Conservation (phyloP, 768 basidiomycete genomes). For the Tephrocybe sp. region DNA sequence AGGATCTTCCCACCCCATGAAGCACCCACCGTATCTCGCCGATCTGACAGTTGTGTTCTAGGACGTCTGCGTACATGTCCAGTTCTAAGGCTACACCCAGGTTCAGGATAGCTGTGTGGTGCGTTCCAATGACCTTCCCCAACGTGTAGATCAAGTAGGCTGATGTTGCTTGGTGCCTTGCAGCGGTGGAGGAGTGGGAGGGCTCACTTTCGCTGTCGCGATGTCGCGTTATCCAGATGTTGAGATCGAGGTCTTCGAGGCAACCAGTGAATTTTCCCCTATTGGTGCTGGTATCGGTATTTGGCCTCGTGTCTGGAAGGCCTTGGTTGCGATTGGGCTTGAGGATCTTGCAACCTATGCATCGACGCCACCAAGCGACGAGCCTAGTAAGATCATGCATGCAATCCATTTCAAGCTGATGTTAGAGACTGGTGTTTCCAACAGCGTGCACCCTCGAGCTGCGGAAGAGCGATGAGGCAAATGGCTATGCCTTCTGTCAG, state of each 20-base stretch:
- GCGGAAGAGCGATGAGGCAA: slow-evolving; percentile 31
- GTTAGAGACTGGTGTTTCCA: no score
- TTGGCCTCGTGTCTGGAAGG: slow-evolving; percentile 35
- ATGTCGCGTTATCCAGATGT: slow-evolving; percentile 13
- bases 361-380: slow-evolving; percentile 17
- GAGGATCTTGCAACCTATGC: slow-evolving; percentile 25
- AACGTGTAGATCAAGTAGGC: not conserved
- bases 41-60: no score
- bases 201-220: slow-evolving; percentile 19
- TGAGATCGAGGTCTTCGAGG: slow-evolving; percentile 17
- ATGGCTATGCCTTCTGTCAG: slow-evolving; percentile 25
- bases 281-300: slow-evolving; percentile 21
- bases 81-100: slow-evolving; percentile 1
- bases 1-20: no score
- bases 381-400: slow-evolving; percentile 16
- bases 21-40: no score
- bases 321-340: slow-evolving; percentile 38
- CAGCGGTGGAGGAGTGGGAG: slow-evolving; percentile 20
- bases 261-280: slow-evolving; percentile 14
- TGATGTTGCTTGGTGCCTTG: not conserved
- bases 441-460: slow-evolving; percentile 26
- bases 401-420: not conserved
- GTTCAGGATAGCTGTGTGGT: slow-evolving; percentile 13
- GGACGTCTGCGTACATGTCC: no score
- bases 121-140: not conserved